Evolutionary conservation across 768 basidiomycete genomes (phyloP).

Genomic region (Boletus eberwhitei): DNA sequence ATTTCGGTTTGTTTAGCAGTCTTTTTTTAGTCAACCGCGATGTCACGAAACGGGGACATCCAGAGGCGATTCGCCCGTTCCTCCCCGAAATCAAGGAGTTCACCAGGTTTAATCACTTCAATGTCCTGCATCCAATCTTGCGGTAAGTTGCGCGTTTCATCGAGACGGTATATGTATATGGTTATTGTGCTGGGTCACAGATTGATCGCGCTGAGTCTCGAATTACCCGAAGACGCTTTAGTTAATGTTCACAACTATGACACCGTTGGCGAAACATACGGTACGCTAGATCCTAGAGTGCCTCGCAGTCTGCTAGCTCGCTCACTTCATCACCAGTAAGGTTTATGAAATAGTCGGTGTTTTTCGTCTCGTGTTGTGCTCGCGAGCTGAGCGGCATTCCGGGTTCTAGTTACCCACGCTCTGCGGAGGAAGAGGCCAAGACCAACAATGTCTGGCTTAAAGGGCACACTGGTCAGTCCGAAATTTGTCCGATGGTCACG

Average conservation of each 20-base stretch:
- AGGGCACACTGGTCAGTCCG: conserved; percentile 49
- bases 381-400: background rate
- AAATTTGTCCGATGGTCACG: too few relatives aligned
- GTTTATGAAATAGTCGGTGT: conserved; percentile 63
- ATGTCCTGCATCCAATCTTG: conserved; percentile 48
- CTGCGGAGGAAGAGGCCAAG: conserved; percentile 46
- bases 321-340: conserved; percentile 38
- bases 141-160: conserved; percentile 26
- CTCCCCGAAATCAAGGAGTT: conserved; percentile 53
- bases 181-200: conserved; percentile 23
- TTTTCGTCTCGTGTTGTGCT: background rate
- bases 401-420: conserved; percentile 44
- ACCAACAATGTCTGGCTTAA: conserved; percentile 58
- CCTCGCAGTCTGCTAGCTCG: background rate
- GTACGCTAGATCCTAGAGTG: conserved; percentile 23
- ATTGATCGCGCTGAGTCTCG: conserved; percentile 48
- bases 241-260: conserved; percentile 47
- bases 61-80: conserved; percentile 46
- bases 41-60: conserved; percentile 46
- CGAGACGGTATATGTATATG: background rate
- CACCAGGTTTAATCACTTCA: conserved; percentile 46
- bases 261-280: conserved; percentile 40
- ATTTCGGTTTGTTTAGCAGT: background rate
- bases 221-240: conserved; percentile 51
- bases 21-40: conserved; percentile 47